Evolutionary conservation across 2,329 filamentous ascomycete species (phyloP), one percentile per base, ranked within the genome.

Genomic region (Aspergillus phoenicis): DNA sequence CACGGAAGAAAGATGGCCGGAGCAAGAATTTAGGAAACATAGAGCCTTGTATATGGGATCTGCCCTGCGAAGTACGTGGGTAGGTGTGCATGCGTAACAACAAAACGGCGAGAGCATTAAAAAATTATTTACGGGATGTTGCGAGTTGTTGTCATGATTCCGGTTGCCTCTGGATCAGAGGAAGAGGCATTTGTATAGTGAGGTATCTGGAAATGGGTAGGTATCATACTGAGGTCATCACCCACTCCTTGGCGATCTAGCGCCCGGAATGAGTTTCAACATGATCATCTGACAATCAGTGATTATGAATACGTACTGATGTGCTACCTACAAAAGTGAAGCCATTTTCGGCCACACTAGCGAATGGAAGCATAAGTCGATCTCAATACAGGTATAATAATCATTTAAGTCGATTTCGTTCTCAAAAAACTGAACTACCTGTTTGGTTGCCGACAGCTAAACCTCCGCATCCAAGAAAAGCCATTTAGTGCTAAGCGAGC

Each of bases 401-500:
- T 26, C 2, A 8, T 10, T 15, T 8, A 17, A 24, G 4, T 45
- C 4, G 11, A 13, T 43, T 43, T 49, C 11, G 13, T 24, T 30
- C 13, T n/a, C 13, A 20, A 7, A n/a, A 30, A 20, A 8, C n/a
- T n/a, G 17, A 11, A n/a, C 26, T 51, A 51, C 7, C 10, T 45
- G 41, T 33, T 30, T 30, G 17, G 30, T 17, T n/a, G 30, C 10
- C 15, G 17, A 30, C n/a, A 30, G 7, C n/a, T 84, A 96, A 61
- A 94, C 81, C 75, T 97, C 93, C 87, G 96, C 95, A 64, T 88
- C 88, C 83, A 97, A 87, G 74, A 96, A 92, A 61, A 97, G 77
- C 93, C 93, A 97, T 70, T 83, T 83, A 56, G 87, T 80, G 79
- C 92, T 96, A 54, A 90, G 87, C 57, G 89, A 84, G 64, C 90